A percentile compares a stretch with the other conserved stretches of the same genome.
Evolutionary conservation across 768 basidiomycete species (phyloP).

Genomic region (Termitomyces sp.): DNA sequence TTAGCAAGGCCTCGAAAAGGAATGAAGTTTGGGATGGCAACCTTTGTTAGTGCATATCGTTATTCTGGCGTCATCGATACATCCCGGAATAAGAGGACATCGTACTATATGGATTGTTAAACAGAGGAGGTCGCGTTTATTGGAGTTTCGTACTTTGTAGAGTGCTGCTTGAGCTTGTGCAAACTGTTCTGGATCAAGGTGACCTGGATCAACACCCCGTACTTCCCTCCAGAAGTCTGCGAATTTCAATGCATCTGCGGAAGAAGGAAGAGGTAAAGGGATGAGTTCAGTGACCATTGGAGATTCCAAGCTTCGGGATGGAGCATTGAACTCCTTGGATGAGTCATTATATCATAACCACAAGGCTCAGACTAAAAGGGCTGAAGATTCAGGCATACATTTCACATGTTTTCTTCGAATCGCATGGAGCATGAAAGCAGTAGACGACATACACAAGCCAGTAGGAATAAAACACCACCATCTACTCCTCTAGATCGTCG

Average conservation of each 20-base stretch:
- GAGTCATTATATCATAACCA: background rate
- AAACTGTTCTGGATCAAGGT: conserved; percentile 56
- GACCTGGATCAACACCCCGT: conserved; percentile 63
- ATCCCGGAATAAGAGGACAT: conserved; percentile 70
- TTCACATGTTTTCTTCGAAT: conserved; percentile 21
- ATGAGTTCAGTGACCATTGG: conserved; percentile 63
- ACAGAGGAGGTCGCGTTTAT: background rate
- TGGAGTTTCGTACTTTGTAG: conserved; percentile 58
- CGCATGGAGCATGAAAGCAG: conserved; percentile 23
- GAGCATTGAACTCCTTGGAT: background rate
- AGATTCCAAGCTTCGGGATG: background rate
- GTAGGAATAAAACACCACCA: conserved; percentile 13
- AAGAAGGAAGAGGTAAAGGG: conserved; percentile 67
- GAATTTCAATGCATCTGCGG: conserved; percentile 65
- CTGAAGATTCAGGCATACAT: conserved; percentile 1
- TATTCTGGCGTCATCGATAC: conserved; percentile 69
- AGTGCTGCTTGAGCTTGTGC: conserved; percentile 63
- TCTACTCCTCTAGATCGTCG: conserved; percentile 70
- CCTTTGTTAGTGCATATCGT: conserved; percentile 84
- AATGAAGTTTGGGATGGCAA: conserved; percentile 15
- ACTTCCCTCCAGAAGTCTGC: conserved; percentile 73
- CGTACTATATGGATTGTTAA: conserved; percentile 40
- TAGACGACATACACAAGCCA: conserved; percentile 21
- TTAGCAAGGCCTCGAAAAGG: background rate
- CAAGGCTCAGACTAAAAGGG: background rate